phyloP scores from a whole-genome alignment of 257 asterid genomes.

The Solanum medicagineum region DNA sequence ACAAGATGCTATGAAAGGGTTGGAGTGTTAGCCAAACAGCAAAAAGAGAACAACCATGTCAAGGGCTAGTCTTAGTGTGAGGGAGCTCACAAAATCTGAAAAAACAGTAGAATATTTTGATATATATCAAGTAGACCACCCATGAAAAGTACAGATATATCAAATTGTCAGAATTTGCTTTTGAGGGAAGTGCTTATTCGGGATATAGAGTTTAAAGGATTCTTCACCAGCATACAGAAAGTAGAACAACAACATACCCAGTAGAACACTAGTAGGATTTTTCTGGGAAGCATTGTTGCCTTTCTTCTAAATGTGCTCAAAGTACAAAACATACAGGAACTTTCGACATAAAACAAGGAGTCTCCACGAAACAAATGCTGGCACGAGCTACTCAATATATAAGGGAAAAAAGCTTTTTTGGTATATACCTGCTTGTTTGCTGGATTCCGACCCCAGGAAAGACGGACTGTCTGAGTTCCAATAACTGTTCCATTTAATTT shows the following conservation, averaged over 20 bases:
- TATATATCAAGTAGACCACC: background rate
- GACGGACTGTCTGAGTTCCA: constrained; percentile 16
- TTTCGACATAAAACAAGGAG: background rate
- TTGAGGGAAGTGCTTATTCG: background rate
- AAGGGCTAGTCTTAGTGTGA: too few relatives aligned
- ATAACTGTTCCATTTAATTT: constrained; percentile 11
- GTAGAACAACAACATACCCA: background rate
- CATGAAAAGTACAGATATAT: background rate
- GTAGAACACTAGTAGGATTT: background rate
- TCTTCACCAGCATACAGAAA: background rate
- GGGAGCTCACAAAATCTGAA: too few relatives aligned
- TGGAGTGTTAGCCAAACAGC: too few relatives aligned
- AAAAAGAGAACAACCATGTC: too few relatives aligned
- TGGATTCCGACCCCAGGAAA: constrained; percentile 10
- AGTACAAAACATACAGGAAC: background rate
- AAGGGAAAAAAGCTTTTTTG: background rate
- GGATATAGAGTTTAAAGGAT: background rate
- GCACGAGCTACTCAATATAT: background rate
- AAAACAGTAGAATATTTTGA: too few relatives aligned
- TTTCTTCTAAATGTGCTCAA: background rate
- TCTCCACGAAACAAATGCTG: background rate
- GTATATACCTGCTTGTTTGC: constrained; percentile 6
- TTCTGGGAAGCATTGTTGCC: background rate
- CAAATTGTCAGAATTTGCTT: background rate
- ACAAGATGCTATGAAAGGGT: too few relatives aligned